Evolutionary conservation across 352 stramenopile genomes (phyloP).

Genomic region (Globisporangium orthogonon): DNA sequence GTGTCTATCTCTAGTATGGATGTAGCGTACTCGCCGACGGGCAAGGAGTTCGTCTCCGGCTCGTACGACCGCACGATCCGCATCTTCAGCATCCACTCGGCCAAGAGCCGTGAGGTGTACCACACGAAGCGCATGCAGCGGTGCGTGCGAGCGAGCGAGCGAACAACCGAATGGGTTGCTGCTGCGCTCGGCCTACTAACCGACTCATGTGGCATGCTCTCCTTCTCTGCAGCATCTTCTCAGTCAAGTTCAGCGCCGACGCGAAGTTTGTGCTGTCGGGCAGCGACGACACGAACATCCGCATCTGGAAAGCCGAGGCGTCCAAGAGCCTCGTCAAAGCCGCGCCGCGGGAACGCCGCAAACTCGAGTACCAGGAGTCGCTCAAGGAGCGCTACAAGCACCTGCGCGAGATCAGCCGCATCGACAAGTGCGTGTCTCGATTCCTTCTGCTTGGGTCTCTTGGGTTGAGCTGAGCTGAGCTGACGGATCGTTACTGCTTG

Average conservation of each 20-base stretch:
- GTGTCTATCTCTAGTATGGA: slow-evolving; percentile 73
- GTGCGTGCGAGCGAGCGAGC: slow-evolving; percentile 17
- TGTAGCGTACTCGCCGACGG: slow-evolving; percentile 96
- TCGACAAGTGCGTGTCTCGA: slow-evolving; percentile 60
- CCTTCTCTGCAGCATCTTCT: slow-evolving; percentile 49
- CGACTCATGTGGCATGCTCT: too few relatives aligned
- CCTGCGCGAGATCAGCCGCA: slow-evolving; percentile 93
- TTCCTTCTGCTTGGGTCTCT: slow-evolving; percentile 7
- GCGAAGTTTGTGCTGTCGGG: slow-evolving; percentile 96
- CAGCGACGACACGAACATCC: slow-evolving; percentile 98
- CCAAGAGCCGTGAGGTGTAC: slow-evolving; percentile 91
- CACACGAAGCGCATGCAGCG: slow-evolving; percentile 99
- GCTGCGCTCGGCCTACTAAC: too few relatives aligned
- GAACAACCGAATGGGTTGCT: background rate
- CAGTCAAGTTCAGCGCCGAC: slow-evolving; percentile 83
- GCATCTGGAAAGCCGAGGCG: slow-evolving; percentile 97
- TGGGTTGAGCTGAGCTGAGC: background rate
- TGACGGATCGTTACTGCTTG: slow-evolving; percentile 2
- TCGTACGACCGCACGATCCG: slow-evolving; percentile 98
- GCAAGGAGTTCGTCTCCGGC: slow-evolving; percentile 96
- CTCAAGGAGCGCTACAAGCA: slow-evolving; percentile 95
- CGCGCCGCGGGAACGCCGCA: slow-evolving; percentile 76
- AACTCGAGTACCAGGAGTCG: slow-evolving; percentile 95
- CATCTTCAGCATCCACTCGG: slow-evolving; percentile 91
- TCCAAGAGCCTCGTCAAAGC: slow-evolving; percentile 92